Conservation (phyloP, 352 stramenopile species). For the Peronospora farinosa region DNA sequence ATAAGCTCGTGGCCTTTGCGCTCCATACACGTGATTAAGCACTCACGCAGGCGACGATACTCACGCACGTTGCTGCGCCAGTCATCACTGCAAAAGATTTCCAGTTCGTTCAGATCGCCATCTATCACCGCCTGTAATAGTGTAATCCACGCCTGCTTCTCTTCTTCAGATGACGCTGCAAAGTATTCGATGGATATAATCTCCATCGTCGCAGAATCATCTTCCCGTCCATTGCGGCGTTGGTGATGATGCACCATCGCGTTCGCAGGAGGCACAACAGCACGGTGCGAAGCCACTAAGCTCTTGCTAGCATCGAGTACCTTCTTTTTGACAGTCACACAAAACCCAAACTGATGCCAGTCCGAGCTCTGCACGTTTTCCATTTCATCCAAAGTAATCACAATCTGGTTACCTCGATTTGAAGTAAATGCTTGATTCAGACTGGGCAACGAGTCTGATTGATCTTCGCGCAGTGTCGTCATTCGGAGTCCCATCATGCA, state of each 20-base stretch:
- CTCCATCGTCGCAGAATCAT: constrained; percentile 21
- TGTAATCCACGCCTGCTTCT: constrained; percentile 67
- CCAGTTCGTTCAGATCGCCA: constrained; percentile 71
- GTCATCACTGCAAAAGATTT: constrained; percentile 86
- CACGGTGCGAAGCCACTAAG: constrained; percentile 10
- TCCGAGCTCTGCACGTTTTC: constrained; percentile 60
- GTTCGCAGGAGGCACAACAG: constrained; percentile 16
- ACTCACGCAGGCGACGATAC: constrained; percentile 70
- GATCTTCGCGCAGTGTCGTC: constrained; percentile 47
- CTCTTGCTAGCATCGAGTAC: constrained; percentile 18
- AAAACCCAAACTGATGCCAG: constrained; percentile 72
- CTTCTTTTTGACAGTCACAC: constrained; percentile 63
- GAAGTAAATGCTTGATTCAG: constrained; percentile 50
- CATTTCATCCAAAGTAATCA: constrained; percentile 79
- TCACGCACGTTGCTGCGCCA: constrained; percentile 85
- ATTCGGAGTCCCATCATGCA: constrained; percentile 85
- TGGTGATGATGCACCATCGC: constrained; percentile 33
- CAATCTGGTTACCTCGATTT: constrained; percentile 54
- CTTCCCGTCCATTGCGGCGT: constrained; percentile 27
- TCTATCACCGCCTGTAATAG: constrained; percentile 68
- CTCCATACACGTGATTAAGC: constrained; percentile 79
- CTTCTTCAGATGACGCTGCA: constrained; percentile 50
- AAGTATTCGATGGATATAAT: constrained; percentile 68
- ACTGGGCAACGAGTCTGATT: constrained; percentile 14
- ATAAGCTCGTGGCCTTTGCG: constrained; percentile 72